phyloP scores from a whole-genome alignment of 495 filamentous ascomycete species.

The Pseudomonodictys pantanalensis region DNA sequence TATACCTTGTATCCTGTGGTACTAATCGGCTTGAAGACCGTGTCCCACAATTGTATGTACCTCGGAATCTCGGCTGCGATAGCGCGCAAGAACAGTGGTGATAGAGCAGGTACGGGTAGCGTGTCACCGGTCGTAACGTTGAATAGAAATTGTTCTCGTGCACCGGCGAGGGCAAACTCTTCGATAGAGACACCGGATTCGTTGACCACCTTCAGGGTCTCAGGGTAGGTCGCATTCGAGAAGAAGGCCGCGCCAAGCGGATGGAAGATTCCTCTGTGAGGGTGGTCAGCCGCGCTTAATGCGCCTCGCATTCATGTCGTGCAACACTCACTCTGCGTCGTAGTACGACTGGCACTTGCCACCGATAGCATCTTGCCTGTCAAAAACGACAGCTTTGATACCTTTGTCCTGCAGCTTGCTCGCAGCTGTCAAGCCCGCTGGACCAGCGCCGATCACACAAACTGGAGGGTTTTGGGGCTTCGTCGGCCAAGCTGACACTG shows the following conservation, averaged over 20 bases:
- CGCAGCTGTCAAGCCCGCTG: constrained; percentile 29
- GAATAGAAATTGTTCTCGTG: constrained; percentile 19
- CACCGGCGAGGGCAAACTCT: constrained; percentile 18
- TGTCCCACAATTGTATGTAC: constrained; percentile 25
- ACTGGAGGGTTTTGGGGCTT: constrained; percentile 17
- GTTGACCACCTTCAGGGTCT: constrained; percentile 30
- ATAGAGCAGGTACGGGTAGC: constrained; percentile 1
- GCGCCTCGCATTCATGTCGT: not conserved
- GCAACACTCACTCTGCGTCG: constrained; percentile 29
- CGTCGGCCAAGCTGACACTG: constrained; percentile 13
- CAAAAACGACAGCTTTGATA: constrained; percentile 26
- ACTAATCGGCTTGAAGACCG: constrained; percentile 21
- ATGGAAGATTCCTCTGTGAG: constrained; percentile 28
- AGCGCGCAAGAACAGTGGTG: not conserved
- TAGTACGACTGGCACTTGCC: constrained; percentile 35
- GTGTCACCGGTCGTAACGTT: constrained; percentile 23
- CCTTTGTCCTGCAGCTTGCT: constrained; percentile 30
- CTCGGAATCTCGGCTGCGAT: constrained; percentile 17
- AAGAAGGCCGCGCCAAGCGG: constrained; percentile 32
- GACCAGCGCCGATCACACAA: constrained; percentile 32
- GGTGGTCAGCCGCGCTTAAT: constrained; percentile 21
- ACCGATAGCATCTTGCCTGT: constrained; percentile 29
- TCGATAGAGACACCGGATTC: constrained; percentile 15
- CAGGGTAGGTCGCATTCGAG: constrained; percentile 27
- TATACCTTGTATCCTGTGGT: constrained; percentile 26